phyloP scores from a whole-genome alignment of 2,329 filamentous ascomycete species.

The Elsinoe perseae region DNA sequence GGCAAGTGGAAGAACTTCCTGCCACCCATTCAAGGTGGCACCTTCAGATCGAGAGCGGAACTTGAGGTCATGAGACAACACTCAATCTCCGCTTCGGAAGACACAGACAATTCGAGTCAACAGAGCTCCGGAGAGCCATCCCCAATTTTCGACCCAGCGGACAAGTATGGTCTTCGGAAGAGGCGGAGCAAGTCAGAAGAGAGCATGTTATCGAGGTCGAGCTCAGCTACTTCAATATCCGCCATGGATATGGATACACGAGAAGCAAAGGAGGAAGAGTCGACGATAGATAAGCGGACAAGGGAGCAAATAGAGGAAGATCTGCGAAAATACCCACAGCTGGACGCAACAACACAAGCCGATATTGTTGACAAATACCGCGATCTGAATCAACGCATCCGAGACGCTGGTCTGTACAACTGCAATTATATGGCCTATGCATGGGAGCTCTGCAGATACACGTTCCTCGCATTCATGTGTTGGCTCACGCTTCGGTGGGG shows the following conservation, averaged over 20 bases:
- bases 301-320: constrained; percentile 69
- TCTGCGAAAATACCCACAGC: constrained; percentile 67
- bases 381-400: constrained; percentile 62
- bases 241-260: constrained; percentile 39
- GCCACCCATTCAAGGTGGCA: constrained; percentile 82
- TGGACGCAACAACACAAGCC: constrained; percentile 66
- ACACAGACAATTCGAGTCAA: constrained; percentile 42
- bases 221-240: constrained; percentile 55
- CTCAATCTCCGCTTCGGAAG: constrained; percentile 27
- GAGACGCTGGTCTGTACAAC: constrained; percentile 67
- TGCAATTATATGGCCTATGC: constrained; percentile 79
- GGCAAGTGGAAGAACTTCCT: constrained; percentile 77
- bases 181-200: constrained; percentile 16
- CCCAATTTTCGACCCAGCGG: constrained; percentile 50
- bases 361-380: constrained; percentile 75
- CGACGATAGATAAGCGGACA: constrained; percentile 63
- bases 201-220: constrained; percentile 29
- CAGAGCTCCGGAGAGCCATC: constrained; percentile 50
- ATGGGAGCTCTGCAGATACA: constrained; percentile 66
- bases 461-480: constrained; percentile 55
- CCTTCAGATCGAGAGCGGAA: constrained; percentile 52
- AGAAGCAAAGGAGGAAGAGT: constrained; percentile 3
- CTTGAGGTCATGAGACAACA: constrained; percentile 19
- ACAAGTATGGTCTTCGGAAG: constrained; percentile 24
- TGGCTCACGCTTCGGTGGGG: constrained; percentile 40